Percentiles rank a stretch among this genome's conserved stretches.
Conservation (phyloP, 139 green algal genomes). For the Tetradesmus lagerheimii region DNA sequence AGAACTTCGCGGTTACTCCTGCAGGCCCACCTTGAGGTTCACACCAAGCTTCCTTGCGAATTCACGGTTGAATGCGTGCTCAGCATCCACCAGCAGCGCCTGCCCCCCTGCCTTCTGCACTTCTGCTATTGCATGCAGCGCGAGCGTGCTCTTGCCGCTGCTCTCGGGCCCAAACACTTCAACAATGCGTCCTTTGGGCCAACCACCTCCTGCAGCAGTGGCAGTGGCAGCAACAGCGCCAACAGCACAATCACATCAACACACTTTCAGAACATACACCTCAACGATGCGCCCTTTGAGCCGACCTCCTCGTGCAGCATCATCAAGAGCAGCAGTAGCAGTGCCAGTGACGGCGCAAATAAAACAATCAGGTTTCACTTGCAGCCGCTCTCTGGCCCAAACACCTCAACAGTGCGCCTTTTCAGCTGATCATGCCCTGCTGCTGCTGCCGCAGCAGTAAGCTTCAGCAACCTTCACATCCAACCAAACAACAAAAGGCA, state of each 20-base stretch:
- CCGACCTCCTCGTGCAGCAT: constrained; percentile 73
- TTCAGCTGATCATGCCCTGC: no score
- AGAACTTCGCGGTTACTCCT: background rate
- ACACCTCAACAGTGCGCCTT: background rate
- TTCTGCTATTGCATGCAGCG: constrained; percentile 94
- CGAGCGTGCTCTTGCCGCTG: constrained; percentile 96
- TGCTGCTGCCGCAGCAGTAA: background rate
- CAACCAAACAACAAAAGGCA: no score
- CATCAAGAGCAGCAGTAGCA: background rate
- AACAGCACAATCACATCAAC: no score
- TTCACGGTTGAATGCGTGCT: constrained; percentile 94
- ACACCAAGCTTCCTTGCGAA: constrained; percentile 70
- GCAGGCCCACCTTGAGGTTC: constrained; percentile 5
- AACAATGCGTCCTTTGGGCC: constrained; percentile 86
- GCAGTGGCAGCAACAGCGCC: background rate
- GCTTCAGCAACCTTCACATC: no score
- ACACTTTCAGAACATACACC: no score
- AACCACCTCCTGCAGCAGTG: constrained; percentile 78
- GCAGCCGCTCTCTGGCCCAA: background rate
- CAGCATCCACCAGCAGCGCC: constrained; percentile 91
- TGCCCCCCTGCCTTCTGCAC: constrained; percentile 73
- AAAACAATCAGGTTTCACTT: no score
- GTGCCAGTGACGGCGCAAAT: background rate
- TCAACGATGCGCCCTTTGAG: constrained; percentile 86
- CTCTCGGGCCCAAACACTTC: constrained; percentile 95